Evolutionary conservation across 2,329 filamentous ascomycete species (phyloP), one percentile per base, ranked within the genome.

Genomic region (Gaeumannomyces tritici): DNA sequence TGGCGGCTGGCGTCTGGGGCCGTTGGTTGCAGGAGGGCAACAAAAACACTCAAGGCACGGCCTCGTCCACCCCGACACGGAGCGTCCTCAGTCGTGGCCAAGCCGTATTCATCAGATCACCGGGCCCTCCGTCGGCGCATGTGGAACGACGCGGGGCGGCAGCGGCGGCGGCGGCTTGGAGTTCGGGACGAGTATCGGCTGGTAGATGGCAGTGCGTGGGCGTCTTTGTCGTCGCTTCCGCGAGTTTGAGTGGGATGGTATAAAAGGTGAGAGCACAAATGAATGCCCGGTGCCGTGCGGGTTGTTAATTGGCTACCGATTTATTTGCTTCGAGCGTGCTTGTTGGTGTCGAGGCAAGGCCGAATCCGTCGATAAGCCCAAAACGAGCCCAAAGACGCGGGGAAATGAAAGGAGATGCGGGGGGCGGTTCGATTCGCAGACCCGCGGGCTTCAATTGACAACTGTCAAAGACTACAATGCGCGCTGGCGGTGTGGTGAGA

Each of bases 101-200:
- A 31, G 54, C 13, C 60, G 51, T 61, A 31, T 21, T 33, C 60
- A 61, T 61, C 55, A 61, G 60, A 61, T 61, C 55, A 28, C 26
- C 27, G 54, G 28, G 24, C 26, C 31, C 28, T 33, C 60, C 26
- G 60, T 56, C 60, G 60, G 56, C 60, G 60, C 60, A 61, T 61
- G 31, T 61, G 60, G 60, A 51, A 56, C 24, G 54, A 55, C n/a
- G 12, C 26, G 42, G 47, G 26, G 12, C 31, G 18, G 57, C 31
- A n/a, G 57, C 31, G 24, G 27, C 29, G 26, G 21, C 31, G 15
- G 57, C 31, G 31, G 57, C 57, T 59, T 27, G n/a, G 42, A 15
- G 54, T 60, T 24, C 27, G 59, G 51, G 59, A 18, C 27, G 27
- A 27, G 27, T 57, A 27, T 31, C 27, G 55, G 55, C n/a, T n/a